Percentiles rank a stretch among this genome's conserved stretches.
phyloP scores from a whole-genome alignment of 148 eudicot genomes.

The Rhododendron kiyosumense region DNA sequence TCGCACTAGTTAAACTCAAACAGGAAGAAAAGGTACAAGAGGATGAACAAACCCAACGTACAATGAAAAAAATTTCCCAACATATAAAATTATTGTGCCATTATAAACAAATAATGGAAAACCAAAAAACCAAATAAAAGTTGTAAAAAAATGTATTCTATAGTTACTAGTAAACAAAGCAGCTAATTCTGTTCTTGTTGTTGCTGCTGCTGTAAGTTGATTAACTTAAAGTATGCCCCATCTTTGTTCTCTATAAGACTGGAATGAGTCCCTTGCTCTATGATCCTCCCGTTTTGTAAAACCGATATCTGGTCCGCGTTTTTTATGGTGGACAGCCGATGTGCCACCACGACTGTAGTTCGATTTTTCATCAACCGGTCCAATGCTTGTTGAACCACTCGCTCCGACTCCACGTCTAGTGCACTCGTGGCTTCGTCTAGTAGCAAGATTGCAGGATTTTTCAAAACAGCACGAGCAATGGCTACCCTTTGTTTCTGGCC shows the following conservation, averaged over 20 bases:
- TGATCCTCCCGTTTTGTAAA: conserved; percentile 73
- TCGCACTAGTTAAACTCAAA: no score
- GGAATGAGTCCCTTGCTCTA: conserved; percentile 66
- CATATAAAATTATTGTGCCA: not conserved
- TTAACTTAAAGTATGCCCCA: conserved; percentile 6
- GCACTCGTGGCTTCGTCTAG: conserved; percentile 96
- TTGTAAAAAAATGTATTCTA: not conserved
- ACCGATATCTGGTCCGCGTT: conserved; percentile 86
- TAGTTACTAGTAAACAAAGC: not conserved
- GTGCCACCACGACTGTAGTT: conserved; percentile 82
- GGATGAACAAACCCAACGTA: not conserved
- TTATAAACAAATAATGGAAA: conserved; percentile 1
- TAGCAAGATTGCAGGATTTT: conserved; percentile 72
- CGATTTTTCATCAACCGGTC: conserved; percentile 86
- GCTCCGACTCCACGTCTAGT: conserved; percentile 77
- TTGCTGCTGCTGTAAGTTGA: conserved; percentile 6
- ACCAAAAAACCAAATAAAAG: not conserved
- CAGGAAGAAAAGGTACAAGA: not conserved
- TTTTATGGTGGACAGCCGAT: conserved; percentile 75
- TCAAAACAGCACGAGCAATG: conserved; percentile 84
- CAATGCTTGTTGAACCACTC: conserved; percentile 78
- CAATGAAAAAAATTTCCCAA: not conserved
- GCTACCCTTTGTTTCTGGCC: conserved; percentile 98
- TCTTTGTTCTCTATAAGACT: not conserved
- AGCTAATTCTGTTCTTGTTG: not conserved